Percentiles rank a stretch among this genome's conserved stretches.
Conservation (phyloP, 805 yeast species). For the Lipomyces anomalus region DNA sequence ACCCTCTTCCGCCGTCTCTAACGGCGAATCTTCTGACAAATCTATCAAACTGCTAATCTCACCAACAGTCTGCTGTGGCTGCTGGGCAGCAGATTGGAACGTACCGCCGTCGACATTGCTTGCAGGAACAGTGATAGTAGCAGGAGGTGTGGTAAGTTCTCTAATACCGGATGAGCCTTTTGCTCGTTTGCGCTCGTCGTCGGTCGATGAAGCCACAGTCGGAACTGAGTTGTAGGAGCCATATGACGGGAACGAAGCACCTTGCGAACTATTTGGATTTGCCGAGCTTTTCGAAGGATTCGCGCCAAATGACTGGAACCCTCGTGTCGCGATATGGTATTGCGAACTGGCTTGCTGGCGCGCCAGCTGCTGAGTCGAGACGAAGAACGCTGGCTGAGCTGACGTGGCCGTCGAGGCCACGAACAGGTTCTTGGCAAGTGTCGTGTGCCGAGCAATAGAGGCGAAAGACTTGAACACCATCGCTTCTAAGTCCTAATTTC, state of each 20-base stretch:
- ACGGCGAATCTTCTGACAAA: not conserved
- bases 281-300: not conserved
- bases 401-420: slow-evolving; percentile 31
- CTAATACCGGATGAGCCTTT: not conserved
- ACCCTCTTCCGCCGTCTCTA: not conserved
- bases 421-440: slow-evolving; percentile 36
- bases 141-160: not conserved
- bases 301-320: not conserved
- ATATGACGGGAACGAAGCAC: slow-evolving; percentile 20
- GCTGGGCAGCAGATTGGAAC: no score
- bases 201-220: slow-evolving; percentile 15
- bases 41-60: not conserved
- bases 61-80: not conserved
- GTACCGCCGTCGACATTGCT: no score
- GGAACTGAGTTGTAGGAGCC: slow-evolving; percentile 12
- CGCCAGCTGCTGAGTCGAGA: slow-evolving; percentile 37
- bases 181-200: slow-evolving; percentile 17
- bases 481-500: not conserved
- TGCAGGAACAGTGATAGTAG: not conserved
- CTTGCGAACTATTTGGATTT: slow-evolving; percentile 5
- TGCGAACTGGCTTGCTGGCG: slow-evolving; percentile 34
- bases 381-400: slow-evolving; percentile 36
- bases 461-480: slow-evolving; percentile 39
- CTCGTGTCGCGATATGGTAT: slow-evolving; percentile 20
- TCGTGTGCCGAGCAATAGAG: slow-evolving; percentile 34